Percentiles rank a stretch among this genome's conserved stretches.
phyloP scores from a whole-genome alignment of 2,329 filamentous ascomycete species.

The Paracamarosporium sp. region DNA sequence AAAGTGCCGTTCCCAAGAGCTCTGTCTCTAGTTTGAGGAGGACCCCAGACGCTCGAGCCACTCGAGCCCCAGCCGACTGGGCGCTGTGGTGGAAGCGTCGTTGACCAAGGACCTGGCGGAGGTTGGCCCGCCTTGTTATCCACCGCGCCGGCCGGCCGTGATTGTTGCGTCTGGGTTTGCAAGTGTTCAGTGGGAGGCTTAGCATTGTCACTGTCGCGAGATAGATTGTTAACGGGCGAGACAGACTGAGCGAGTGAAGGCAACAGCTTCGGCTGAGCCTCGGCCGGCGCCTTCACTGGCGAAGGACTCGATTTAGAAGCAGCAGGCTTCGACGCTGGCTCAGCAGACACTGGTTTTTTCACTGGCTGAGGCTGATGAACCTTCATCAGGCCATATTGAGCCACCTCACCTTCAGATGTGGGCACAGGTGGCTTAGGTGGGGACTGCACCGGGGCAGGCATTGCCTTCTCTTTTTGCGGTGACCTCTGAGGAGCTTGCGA shows the following conservation, averaged over 20 bases:
- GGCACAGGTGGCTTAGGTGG: slow-evolving; percentile 66
- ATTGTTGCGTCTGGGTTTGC: slow-evolving; percentile 14
- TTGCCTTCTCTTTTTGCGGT: slow-evolving; percentile 54
- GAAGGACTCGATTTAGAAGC: slow-evolving; percentile 25
- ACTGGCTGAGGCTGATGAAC: slow-evolving; percentile 64
- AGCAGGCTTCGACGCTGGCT: slow-evolving; percentile 21
- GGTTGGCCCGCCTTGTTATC: slow-evolving; percentile 30
- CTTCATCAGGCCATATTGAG: slow-evolving; percentile 69
- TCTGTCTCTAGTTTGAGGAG: slow-evolving; percentile 70
- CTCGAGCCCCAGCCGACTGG: slow-evolving; percentile 52
- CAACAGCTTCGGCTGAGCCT: slow-evolving; percentile 24
- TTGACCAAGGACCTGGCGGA: slow-evolving; percentile 33
- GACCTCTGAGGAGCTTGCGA: slow-evolving; percentile 40
- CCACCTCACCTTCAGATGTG: slow-evolving; percentile 62
- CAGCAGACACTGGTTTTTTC: slow-evolving; percentile 33
- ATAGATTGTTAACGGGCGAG: slow-evolving; percentile 25
- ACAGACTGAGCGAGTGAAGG: slow-evolving; percentile 24
- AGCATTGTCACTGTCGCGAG: slow-evolving; percentile 30
- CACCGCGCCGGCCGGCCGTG: slow-evolving; percentile 5
- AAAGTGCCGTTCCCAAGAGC: slow-evolving; percentile 82
- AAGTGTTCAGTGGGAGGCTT: slow-evolving; percentile 23
- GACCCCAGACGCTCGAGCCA: slow-evolving; percentile 74
- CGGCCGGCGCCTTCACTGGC: slow-evolving; percentile 27
- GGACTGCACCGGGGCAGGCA: slow-evolving; percentile 43
- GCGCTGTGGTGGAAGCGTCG: slow-evolving; percentile 31